Evolutionary conservation across 495 filamentous ascomycete genomes (phyloP).

Genomic region (Chaetomium cochliodes): DNA sequence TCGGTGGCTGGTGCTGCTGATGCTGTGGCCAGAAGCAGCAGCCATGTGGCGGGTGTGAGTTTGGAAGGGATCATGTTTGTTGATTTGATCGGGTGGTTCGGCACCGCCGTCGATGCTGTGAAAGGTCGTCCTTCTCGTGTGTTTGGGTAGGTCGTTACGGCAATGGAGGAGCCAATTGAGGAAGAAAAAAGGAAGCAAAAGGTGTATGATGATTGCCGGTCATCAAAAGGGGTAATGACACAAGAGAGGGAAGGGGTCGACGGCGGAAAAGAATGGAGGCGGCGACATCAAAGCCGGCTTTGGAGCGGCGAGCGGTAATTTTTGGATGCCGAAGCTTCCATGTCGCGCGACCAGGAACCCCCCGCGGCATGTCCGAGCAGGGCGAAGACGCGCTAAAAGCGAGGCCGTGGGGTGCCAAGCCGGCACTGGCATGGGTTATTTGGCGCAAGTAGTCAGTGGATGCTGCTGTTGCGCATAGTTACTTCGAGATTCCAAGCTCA

Average conservation of each 20-base stretch:
- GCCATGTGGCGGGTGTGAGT: slow-evolving; percentile 23
- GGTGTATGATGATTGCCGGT: background rate
- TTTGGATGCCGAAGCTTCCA: slow-evolving; percentile 8
- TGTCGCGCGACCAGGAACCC: background rate
- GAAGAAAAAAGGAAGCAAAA: background rate
- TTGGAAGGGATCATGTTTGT: slow-evolving; percentile 15
- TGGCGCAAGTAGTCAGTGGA: too few species aligned
- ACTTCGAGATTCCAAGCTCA: too few species aligned
- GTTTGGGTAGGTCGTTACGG: background rate
- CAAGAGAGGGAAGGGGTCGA: slow-evolving; percentile 13
- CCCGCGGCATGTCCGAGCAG: slow-evolving; percentile 5
- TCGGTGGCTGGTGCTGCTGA: slow-evolving; percentile 13
- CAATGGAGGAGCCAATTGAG: slow-evolving; percentile 21
- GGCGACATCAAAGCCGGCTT: slow-evolving; percentile 10
- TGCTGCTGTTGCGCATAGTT: too few species aligned
- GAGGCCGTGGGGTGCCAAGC: background rate
- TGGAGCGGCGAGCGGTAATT: slow-evolving; percentile 17
- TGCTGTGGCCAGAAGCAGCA: slow-evolving; percentile 23
- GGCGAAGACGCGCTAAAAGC: background rate
- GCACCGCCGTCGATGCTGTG: background rate
- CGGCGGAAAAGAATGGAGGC: slow-evolving; percentile 2
- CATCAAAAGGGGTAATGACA: background rate
- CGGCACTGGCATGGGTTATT: background rate
- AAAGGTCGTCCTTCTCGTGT: background rate
- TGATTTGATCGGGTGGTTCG: slow-evolving; percentile 15